A percentile compares a stretch with the other conserved stretches of the same genome.
phyloP scores from a whole-genome alignment of 768 basidiomycete species.

The Epithele typhae region DNA sequence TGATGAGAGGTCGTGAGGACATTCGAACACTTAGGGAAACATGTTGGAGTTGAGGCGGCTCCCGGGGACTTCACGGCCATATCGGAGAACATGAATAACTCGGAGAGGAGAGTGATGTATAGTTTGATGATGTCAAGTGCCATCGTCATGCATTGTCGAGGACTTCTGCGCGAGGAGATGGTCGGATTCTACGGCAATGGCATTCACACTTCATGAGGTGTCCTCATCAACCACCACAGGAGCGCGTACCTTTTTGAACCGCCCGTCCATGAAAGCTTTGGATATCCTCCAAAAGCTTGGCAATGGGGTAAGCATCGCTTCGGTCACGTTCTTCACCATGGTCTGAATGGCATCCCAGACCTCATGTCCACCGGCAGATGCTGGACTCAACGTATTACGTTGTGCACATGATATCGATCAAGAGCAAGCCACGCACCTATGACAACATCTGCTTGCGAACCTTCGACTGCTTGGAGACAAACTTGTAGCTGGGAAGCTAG shows the following conservation, averaged over 20 bases:
- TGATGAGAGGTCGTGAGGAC: slow-evolving; percentile 81
- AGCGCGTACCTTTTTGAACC: slow-evolving; percentile 85
- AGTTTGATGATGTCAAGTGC: slow-evolving; percentile 81
- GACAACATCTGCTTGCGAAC: slow-evolving; percentile 55
- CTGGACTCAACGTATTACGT: neutral
- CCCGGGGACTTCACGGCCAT: slow-evolving; percentile 61
- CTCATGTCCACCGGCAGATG: slow-evolving; percentile 55
- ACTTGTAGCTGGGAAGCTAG: slow-evolving; percentile 49
- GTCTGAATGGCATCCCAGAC: slow-evolving; percentile 78
- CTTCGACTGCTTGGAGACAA: slow-evolving; percentile 56
- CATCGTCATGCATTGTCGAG: slow-evolving; percentile 82
- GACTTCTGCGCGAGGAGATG: slow-evolving; percentile 64
- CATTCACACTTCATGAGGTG: neutral
- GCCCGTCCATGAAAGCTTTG: slow-evolving; percentile 88
- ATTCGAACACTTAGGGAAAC: slow-evolving; percentile 73
- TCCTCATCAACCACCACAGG: no score
- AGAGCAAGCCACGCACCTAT: slow-evolving; percentile 42
- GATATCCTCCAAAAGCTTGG: slow-evolving; percentile 95
- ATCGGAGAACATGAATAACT: slow-evolving; percentile 83
- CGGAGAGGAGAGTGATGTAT: slow-evolving; percentile 79
- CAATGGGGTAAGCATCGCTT: slow-evolving; percentile 75
- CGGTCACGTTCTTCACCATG: slow-evolving; percentile 84
- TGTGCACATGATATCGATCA: neutral
- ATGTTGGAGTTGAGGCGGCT: slow-evolving; percentile 37
- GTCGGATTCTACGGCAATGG: neutral